Evolutionary conservation across 2,329 filamentous ascomycete genomes (phyloP), one percentile per base, ranked within the genome.

Genomic region (Botrytis galanthina): DNA sequence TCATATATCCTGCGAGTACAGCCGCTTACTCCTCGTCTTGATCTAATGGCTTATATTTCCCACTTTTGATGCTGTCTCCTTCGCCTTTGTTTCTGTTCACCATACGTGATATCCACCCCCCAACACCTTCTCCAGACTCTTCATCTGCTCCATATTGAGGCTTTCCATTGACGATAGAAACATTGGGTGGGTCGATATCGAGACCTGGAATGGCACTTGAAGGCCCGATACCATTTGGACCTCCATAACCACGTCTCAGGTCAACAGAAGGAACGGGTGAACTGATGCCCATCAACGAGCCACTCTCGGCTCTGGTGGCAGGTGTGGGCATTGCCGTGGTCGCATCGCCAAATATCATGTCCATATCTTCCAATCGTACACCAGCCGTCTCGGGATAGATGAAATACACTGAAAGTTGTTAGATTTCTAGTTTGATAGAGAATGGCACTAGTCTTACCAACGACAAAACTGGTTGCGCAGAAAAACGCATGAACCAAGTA

Each of bases 401-500:
- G 83, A 98, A 98, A 84, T 95, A 99, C 12, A 99, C 96, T 98
- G 51, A 74, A 70, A 51, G 39, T n/a, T 60, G 62, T 71, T 71
- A 74, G 61, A 60, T 35, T 51, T 39, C 5, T n/a, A n/a, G 10
- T 14, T 35, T n/a, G 26, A 57, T 12, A 26, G 59, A 46, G 39
- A 22, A 5, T 6, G 62, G 59, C 8, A 64, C 48, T 22, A 63
- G 14, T 87, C 93, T 88, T 87, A 98, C 95, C 96, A 84, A 98
- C 91, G 73, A 99, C 92, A 81, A 99, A 98, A 87, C 94, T 97
- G 77, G 91, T 90, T 71, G 93, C 94, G 82, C 96, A 99, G 85
- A 97, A 98, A 83, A 98, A 98, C 2, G 96, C 96, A 83, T 99
- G 96, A 26, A 99, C 86, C 66, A 99, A 87, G 80, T 99, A 99